Percentiles rank a stretch among this genome's conserved stretches.
Evolutionary conservation across 768 basidiomycete species (phyloP).

Genomic region (Rhizopogon rudus): DNA sequence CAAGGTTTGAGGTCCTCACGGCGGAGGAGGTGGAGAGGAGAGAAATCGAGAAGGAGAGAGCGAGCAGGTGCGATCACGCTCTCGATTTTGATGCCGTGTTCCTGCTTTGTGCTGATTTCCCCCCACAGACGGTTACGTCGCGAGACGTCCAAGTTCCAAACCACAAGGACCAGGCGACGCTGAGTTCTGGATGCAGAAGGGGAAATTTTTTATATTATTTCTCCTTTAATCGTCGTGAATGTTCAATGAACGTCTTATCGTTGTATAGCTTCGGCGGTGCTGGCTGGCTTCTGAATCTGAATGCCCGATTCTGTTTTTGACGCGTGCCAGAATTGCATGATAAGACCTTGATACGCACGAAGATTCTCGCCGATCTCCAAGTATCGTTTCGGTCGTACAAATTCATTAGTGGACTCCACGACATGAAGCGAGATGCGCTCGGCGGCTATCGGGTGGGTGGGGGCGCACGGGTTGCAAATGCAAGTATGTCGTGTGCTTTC

Average conservation of each 20-base stretch:
- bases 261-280: background rate
- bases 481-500: no score
- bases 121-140: slow-evolving; percentile 49
- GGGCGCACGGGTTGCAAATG: no score
- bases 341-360: no score
- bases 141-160: slow-evolving; percentile 66
- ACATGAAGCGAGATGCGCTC: no score
- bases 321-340: no score
- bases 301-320: no score
- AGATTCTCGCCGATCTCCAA: no score
- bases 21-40: slow-evolving; percentile 90
- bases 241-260: slow-evolving; percentile 3
- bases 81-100: background rate
- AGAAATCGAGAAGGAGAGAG: slow-evolving; percentile 84
- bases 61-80: slow-evolving; percentile 47
- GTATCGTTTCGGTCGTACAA: no score
- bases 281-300: background rate
- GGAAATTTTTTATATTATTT: slow-evolving; percentile 12
- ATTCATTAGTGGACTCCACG: no score
- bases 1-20: slow-evolving; percentile 79
- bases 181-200: slow-evolving; percentile 8
- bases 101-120: background rate
- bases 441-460: no score
- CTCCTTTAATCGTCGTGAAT: slow-evolving; percentile 18
- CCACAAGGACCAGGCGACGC: slow-evolving; percentile 35